Evolutionary conservation across 208 protist species (phyloP), one percentile per base, ranked within the genome.

Genomic region (Wallacemonas sp.): DNA sequence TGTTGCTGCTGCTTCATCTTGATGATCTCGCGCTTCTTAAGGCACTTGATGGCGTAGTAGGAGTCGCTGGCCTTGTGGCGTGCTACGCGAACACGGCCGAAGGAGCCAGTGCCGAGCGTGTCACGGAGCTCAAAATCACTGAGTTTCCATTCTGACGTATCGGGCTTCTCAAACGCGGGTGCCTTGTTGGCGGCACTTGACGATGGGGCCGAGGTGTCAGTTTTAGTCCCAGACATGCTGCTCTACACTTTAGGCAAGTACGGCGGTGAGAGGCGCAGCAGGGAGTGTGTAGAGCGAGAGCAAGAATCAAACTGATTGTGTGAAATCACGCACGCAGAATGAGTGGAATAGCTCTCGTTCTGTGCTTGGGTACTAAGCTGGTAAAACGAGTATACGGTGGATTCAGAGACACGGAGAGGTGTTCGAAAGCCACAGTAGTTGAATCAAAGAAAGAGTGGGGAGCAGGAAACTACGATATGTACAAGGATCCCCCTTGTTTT

Each of bases 81-180:
- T 12, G 91, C 85, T 31, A 94, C 56, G 33, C 87, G 87, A 22
- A 97, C 92, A 42, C 79, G 75, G 12, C 89, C 88, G 61, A 96
- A 95, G 38, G 90, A 90, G 14, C 90, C 91, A 11, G 71, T 82
- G 26, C 92, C 92, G 42, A 97, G 70, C 15, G 95, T 77, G 39
- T 70, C 72, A 9, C 86, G 58, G 30, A 90, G 47, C 55, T 88
- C 80, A 65, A 96, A 84, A 74, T 96, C 88, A 21, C 41, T 68
- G 41, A 89, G 66, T 61, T 79, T 78, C 84, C 80, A 87, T 11
- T 60, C 62, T 9, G 79, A 83, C 34, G 75, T 85, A 71, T 91
- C 78, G 2, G 84, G 84, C 46, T 83, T 91, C 51, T 78, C 68
- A 53, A 80, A 88, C 0, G 24, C 33, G 31, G 69, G 70, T 5